phyloP scores from a whole-genome alignment of 768 basidiomycete species.

The Naganishia vishniacii region DNA sequence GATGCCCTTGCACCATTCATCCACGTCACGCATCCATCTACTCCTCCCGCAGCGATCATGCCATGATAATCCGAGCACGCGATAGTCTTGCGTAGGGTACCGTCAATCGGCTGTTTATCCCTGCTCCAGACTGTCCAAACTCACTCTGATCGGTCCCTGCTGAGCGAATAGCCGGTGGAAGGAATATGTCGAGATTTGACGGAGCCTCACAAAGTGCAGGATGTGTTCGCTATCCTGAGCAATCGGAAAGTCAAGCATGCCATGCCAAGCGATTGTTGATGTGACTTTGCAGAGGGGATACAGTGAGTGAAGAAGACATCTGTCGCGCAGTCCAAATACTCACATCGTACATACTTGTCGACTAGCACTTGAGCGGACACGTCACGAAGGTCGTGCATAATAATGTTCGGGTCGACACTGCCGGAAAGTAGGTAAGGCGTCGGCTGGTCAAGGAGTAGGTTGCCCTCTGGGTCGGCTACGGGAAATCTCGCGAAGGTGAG shows the following conservation, averaged over 20 bases:
- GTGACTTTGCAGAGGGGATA: neutral
- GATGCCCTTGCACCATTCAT: slow-evolving; percentile 32
- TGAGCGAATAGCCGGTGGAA: slow-evolving; percentile 13
- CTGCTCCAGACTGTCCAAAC: neutral
- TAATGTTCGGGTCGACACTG: slow-evolving; percentile 73
- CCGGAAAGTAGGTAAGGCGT: slow-evolving; percentile 71
- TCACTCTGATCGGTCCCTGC: slow-evolving; percentile 64
- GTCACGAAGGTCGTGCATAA: slow-evolving; percentile 71
- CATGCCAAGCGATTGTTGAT: slow-evolving; percentile 32
- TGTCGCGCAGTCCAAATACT: neutral
- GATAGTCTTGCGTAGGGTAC: slow-evolving; percentile 55
- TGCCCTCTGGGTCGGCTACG: slow-evolving; percentile 40
- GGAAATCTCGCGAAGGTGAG: slow-evolving; percentile 71
- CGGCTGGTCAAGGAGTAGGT: slow-evolving; percentile 54
- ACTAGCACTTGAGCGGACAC: slow-evolving; percentile 27
- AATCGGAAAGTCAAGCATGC: neutral
- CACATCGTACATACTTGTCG: slow-evolving; percentile 16
- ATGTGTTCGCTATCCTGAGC: neutral
- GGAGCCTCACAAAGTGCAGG: slow-evolving; percentile 17
- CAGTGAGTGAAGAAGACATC: neutral
- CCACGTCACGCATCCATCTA: slow-evolving; percentile 62
- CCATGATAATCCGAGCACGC: slow-evolving; percentile 78
- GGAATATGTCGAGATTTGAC: neutral
- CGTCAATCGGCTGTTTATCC: neutral
- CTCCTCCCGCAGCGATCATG: slow-evolving; percentile 71